phyloP scores from a whole-genome alignment of 257 asterid species.

The Lycium barbarum region DNA sequence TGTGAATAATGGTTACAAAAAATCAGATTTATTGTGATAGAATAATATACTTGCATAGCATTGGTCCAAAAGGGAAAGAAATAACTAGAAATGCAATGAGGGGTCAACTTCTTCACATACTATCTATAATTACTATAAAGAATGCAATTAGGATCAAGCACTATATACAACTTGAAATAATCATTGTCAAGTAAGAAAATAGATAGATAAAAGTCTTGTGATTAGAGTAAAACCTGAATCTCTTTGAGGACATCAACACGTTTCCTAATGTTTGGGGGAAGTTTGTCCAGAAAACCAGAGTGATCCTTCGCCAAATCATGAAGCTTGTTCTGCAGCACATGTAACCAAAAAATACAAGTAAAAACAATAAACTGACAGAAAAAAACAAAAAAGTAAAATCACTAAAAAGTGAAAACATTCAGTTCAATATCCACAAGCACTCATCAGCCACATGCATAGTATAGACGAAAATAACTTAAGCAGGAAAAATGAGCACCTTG shows the following conservation, averaged over 20 bases:
- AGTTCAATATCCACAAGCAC: neutral
- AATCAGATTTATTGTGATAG: neutral
- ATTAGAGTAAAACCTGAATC: conserved; percentile 28
- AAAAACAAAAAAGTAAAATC: neutral
- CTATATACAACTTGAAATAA: neutral
- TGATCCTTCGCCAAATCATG: conserved; percentile 29
- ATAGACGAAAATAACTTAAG: neutral
- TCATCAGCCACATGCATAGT: neutral
- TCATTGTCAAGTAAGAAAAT: neutral
- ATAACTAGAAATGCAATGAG: neutral
- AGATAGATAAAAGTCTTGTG: neutral
- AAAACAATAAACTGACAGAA: neutral
- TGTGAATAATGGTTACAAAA: neutral
- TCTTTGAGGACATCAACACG: conserved; percentile 20
- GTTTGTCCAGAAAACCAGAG: conserved; percentile 6
- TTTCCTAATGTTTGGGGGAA: neutral
- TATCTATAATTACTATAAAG: neutral
- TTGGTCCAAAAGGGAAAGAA: neutral
- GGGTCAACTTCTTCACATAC: neutral
- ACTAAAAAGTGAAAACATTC: neutral
- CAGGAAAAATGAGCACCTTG: conserved; percentile 21
- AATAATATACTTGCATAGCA: neutral
- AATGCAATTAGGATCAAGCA: neutral
- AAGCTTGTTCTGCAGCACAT: conserved; percentile 30
- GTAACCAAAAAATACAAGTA: neutral